These are phyloP conservation scores for Coemansia sp. DNA, from an alignment of 192 early-diverging fungal species.

Conservation along the genomic window DNA sequence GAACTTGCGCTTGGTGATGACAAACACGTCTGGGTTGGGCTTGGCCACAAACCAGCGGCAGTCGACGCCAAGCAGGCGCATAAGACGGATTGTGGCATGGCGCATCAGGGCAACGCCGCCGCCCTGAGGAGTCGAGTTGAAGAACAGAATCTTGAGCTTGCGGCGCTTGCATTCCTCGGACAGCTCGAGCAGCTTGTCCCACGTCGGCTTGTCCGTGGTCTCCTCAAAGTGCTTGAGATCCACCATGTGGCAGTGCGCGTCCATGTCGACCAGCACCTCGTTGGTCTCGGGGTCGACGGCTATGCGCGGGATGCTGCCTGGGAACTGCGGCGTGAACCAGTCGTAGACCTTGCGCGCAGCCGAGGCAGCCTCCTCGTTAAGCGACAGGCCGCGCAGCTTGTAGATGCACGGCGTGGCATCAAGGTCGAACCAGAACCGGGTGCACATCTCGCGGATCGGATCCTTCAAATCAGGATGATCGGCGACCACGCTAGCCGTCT, in stretches of 20 bases:
- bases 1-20: conserved; percentile 86
- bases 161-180: conserved; percentile 57
- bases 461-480: conserved; percentile 48
- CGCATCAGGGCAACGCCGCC: conserved; percentile 90
- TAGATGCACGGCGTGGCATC: conserved; percentile 75
- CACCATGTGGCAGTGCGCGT: conserved; percentile 66
- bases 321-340: conserved; percentile 69
- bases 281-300: conserved; percentile 62
- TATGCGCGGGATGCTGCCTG: conserved; percentile 74
- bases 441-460: conserved; percentile 48
- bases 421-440: conserved; percentile 69
- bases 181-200: conserved; percentile 64
- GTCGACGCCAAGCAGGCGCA: conserved; percentile 65
- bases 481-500: conserved; percentile 42
- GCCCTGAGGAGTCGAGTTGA: conserved; percentile 83
- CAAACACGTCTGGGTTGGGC: conserved; percentile 82
- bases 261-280: conserved; percentile 73
- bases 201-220: conserved; percentile 65
- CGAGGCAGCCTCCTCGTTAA: conserved; percentile 70
- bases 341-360: conserved; percentile 72
- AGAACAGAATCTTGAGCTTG: conserved; percentile 66
- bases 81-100: conserved; percentile 73
- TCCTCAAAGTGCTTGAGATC: conserved; percentile 65
- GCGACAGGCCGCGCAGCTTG: conserved; percentile 59
- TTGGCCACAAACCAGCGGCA: conserved; percentile 77